phyloP scores from a whole-genome alignment of 2,329 filamentous ascomycete species.

The Pyricularia grisea region DNA sequence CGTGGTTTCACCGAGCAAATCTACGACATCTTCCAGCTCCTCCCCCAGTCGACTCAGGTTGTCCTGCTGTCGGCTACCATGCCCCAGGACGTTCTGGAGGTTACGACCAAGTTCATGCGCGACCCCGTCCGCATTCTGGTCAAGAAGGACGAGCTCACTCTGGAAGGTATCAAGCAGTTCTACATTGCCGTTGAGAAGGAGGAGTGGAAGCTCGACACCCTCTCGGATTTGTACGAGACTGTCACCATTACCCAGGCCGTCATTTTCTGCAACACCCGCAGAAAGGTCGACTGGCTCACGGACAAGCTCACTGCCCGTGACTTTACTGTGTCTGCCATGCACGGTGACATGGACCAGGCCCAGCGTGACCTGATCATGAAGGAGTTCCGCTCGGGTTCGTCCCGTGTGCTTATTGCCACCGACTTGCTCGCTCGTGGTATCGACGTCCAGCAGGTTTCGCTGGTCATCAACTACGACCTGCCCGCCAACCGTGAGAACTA shows the following conservation, averaged over 20 bases:
- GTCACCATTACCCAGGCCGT: slow-evolving; percentile 97
- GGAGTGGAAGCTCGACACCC: slow-evolving; percentile 98
- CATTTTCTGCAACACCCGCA: slow-evolving; percentile 98
- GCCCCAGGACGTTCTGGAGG: slow-evolving; percentile 94
- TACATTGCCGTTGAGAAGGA: slow-evolving; percentile 99
- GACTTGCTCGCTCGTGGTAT: slow-evolving; percentile 98
- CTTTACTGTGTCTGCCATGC: slow-evolving; percentile 98
- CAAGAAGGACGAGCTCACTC: slow-evolving; percentile 96
- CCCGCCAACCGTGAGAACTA: slow-evolving; percentile 99
- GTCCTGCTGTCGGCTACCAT: slow-evolving; percentile 95
- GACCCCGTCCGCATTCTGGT: slow-evolving; percentile 93
- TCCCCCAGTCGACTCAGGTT: slow-evolving; percentile 95
- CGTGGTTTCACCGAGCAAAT: slow-evolving; percentile 97
- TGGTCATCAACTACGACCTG: slow-evolving; percentile 98
- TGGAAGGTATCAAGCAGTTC: slow-evolving; percentile 97
- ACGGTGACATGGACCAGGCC: slow-evolving; percentile 98
- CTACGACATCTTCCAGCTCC: slow-evolving; percentile 96
- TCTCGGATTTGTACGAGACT: slow-evolving; percentile 97
- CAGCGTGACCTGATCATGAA: slow-evolving; percentile 99
- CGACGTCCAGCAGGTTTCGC: slow-evolving; percentile 94
- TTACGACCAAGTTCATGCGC: slow-evolving; percentile 99
- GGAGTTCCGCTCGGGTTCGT: slow-evolving; percentile 95
- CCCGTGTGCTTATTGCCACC: slow-evolving; percentile 90
- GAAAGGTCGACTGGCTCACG: slow-evolving; percentile 98
- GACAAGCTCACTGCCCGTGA: slow-evolving; percentile 99